Evolutionary conservation across 2,329 filamentous ascomycete genomes (phyloP).

Genomic region (Sordariomycetes sp.): DNA sequence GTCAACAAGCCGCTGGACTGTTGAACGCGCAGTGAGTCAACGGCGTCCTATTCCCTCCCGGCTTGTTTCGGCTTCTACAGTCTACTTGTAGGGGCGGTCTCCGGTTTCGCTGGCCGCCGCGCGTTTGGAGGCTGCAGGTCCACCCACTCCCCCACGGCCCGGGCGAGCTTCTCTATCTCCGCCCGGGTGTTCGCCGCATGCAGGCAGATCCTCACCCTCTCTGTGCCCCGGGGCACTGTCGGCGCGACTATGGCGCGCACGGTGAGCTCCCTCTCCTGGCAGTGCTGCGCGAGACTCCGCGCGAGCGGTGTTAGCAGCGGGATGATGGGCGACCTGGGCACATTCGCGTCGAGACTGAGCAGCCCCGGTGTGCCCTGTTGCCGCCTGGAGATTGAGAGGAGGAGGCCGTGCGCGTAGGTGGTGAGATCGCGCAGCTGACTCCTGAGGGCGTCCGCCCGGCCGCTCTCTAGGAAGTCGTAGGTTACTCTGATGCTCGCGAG

Average conservation of each 20-base stretch:
- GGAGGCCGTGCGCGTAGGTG: conserved; percentile 27
- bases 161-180: conserved; percentile 44
- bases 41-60: not conserved
- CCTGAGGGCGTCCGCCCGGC: conserved; percentile 27
- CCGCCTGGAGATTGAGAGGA: conserved; percentile 23
- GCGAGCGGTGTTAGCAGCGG: conserved; percentile 48
- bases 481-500: conserved; percentile 46
- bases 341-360: conserved; percentile 18
- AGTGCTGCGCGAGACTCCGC: conserved; percentile 45
- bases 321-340: conserved; percentile 52
- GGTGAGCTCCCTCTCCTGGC: conserved; percentile 47
- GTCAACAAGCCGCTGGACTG: not conserved
- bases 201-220: conserved; percentile 56
- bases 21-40: not conserved
- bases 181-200: conserved; percentile 53
- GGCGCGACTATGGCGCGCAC: conserved; percentile 58
- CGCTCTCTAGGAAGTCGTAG: conserved; percentile 44
- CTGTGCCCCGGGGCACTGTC: conserved; percentile 52
- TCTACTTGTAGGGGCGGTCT: too few species aligned
- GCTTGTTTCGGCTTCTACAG: not conserved
- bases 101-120: not conserved
- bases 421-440: conserved; percentile 34
- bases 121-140: not conserved
- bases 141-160: conserved; percentile 36
- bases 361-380: conserved; percentile 10